Evolutionary conservation across 2,329 filamentous ascomycete species (phyloP), one percentile per base, ranked within the genome.

Genomic region (Colletotrichum camelliae): DNA sequence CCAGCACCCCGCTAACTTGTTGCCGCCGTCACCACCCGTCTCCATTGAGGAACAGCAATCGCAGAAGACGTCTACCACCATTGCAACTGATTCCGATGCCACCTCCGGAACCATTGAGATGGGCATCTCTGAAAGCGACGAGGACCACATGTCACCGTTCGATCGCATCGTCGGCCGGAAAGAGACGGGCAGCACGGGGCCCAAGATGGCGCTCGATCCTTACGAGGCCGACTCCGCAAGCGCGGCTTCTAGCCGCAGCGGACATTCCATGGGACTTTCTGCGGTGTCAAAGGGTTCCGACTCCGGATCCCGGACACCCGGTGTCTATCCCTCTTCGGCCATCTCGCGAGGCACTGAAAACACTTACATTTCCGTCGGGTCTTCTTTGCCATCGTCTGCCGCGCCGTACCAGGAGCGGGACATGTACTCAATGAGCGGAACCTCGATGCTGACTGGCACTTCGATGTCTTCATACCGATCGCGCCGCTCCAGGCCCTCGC

Each of bases 21-120:
- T 96, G 16, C 94, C 95, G 35, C 94, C 96, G 1, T 96, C 94
- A 1, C 95, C 95, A 15, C 95, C 95, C 2, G 94, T 96, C 55
- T 96, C 94, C 0, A 90, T 95, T 29, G 94, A 96, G 80, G 93
- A 96, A 80, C 90, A 92, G 74, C 89, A 87, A 70, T 90, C 92
- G 60, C 88, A 88, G 79, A 86, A 85, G 9, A 87, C 86, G 3
- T 84, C 86, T 4, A 87, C 88, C 1, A 87, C 87, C 24, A 89
- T 88, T 52, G 81, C 83, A 21, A 87, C 86, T 4, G 89, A 91
- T 79, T 90, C 90, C 0, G 91, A 90, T 77, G 86, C 86, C 21
- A 88, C 88, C 66, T 89, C 89, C 16, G 88, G 91, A 37, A 89
- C 89, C 7, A 85, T 92, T 70, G 91, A 92, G 75, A 86, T 89